Evolutionary conservation across 2,329 filamentous ascomycete species (phyloP).

Genomic region (Cadophora sp.): DNA sequence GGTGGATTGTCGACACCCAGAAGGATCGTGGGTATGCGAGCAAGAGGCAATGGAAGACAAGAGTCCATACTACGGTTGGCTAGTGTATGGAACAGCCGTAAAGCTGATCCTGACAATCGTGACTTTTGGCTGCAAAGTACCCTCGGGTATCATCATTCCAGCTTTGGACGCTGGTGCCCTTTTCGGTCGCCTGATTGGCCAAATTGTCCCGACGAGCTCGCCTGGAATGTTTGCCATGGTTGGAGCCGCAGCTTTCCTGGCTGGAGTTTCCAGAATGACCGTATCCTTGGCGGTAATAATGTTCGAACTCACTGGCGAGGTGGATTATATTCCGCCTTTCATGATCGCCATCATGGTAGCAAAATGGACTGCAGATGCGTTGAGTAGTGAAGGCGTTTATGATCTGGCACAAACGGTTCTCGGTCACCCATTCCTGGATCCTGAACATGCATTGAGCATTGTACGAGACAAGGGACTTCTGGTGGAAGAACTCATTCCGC

Average conservation of each 20-base stretch:
- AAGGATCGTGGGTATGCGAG: constrained; percentile 55
- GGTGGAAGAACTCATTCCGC: constrained; percentile 58
- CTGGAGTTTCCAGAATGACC: constrained; percentile 64
- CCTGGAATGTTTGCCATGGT: constrained; percentile 68
- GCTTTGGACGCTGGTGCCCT: constrained; percentile 63
- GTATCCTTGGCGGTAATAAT: constrained; percentile 65
- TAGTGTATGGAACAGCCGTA: constrained; percentile 58
- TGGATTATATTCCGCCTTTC: constrained; percentile 62
- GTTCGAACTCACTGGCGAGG: constrained; percentile 66
- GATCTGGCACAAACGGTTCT: constrained; percentile 65
- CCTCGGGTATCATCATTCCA: constrained; percentile 66
- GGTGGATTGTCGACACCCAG: constrained; percentile 55
- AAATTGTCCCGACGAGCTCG: constrained; percentile 50
- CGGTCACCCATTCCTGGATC: constrained; percentile 63
- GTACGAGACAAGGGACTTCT: constrained; percentile 48
- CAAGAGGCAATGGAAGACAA: constrained; percentile 52
- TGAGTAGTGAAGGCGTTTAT: constrained; percentile 61
- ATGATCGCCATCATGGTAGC: constrained; percentile 66
- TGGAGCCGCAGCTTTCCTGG: constrained; percentile 63
- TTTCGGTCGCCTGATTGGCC: constrained; percentile 60
- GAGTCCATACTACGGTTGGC: constrained; percentile 54
- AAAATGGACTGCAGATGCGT: constrained; percentile 63
- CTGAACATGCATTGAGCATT: constrained; percentile 53
- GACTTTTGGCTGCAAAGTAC: constrained; percentile 66
- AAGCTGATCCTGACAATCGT: constrained; percentile 63